A percentile compares a stretch with the other conserved stretches of the same genome.
phyloP scores from a whole-genome alignment of 495 filamentous ascomycete species.

The Aspergillus carlsbadensis region DNA sequence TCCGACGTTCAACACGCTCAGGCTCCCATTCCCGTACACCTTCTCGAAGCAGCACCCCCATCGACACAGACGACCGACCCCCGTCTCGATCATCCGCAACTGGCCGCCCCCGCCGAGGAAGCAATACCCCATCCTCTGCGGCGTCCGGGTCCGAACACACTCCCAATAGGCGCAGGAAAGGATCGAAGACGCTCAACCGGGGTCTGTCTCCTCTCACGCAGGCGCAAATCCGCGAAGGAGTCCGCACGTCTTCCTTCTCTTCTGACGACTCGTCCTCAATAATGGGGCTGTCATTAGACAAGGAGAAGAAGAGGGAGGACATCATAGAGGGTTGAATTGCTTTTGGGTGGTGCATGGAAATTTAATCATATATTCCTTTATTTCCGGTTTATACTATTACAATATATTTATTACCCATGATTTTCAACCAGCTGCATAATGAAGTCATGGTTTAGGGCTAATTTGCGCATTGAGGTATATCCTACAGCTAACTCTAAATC shows the following conservation, averaged over 20 bases:
- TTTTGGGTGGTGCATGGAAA: background rate
- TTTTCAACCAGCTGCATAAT: background rate
- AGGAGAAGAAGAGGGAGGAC: conserved; percentile 28
- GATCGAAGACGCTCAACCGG: conserved; percentile 34
- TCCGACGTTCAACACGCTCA: conserved; percentile 39
- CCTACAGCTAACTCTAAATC: no score
- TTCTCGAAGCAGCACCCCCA: conserved; percentile 51
- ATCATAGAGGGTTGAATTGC: conserved; percentile 13
- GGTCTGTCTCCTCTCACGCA: conserved; percentile 45
- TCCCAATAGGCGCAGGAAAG: conserved; percentile 35
- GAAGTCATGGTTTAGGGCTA: background rate
- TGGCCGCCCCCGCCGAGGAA: conserved; percentile 39
- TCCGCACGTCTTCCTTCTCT: conserved; percentile 37
- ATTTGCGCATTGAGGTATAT: background rate
- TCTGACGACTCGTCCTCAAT: conserved; percentile 35
- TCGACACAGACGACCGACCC: conserved; percentile 38
- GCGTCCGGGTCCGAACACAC: conserved; percentile 28
- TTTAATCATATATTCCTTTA: background rate
- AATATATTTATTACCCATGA: conserved; percentile 1
- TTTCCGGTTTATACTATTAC: background rate
- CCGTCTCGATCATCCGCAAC: conserved; percentile 37
- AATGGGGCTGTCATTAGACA: conserved; percentile 20
- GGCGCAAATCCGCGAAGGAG: conserved; percentile 43
- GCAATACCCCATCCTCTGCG: conserved; percentile 21
- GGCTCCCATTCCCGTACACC: conserved; percentile 48